phyloP scores from a whole-genome alignment of 495 filamentous ascomycete genomes.

The Xylaria flabelliformis region DNA sequence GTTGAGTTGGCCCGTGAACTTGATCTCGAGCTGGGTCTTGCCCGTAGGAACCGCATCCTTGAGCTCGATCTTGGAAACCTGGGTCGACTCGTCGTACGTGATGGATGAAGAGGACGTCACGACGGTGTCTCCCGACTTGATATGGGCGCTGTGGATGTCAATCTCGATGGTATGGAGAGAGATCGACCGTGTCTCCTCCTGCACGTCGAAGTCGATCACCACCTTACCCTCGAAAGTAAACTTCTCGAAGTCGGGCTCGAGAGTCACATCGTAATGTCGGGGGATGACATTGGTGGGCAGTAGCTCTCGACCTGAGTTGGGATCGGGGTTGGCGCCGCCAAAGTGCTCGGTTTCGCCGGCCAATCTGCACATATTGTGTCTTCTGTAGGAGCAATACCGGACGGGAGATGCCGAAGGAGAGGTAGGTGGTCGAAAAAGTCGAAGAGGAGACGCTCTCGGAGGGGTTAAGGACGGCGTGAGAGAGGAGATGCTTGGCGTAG shows the following conservation, averaged over 20 bases:
- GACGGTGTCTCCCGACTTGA: conserved; percentile 60
- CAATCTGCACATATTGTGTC: conserved; percentile 63
- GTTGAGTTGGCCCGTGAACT: conserved; percentile 72
- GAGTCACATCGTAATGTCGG: conserved; percentile 71
- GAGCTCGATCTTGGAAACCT: conserved; percentile 70
- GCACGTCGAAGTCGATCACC: conserved; percentile 78
- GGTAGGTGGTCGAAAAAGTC: conserved; percentile 29
- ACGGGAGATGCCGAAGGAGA: conserved; percentile 39
- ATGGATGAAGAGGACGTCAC: conserved; percentile 60
- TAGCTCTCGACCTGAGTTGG: conserved; percentile 58
- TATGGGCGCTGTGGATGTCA: conserved; percentile 76
- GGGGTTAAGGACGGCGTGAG: conserved; percentile 29
- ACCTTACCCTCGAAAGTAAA: conserved; percentile 75
- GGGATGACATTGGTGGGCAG: conserved; percentile 70
- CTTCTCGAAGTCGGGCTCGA: conserved; percentile 75
- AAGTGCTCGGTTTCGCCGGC: conserved; percentile 50
- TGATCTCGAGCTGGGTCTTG: conserved; percentile 69
- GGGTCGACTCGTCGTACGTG: conserved; percentile 66
- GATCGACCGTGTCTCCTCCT: conserved; percentile 83
- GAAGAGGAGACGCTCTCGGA: conserved; percentile 31
- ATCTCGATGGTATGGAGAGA: conserved; percentile 88
- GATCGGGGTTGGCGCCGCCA: conserved; percentile 54
- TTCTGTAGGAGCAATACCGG: conserved; percentile 59
- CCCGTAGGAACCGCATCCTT: conserved; percentile 64
- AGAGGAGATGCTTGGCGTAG: conserved; percentile 28